Percentiles rank a stretch among this genome's conserved stretches.
Conservation (phyloP, 116 monocot genomes). For the Zostera marina region DNA sequence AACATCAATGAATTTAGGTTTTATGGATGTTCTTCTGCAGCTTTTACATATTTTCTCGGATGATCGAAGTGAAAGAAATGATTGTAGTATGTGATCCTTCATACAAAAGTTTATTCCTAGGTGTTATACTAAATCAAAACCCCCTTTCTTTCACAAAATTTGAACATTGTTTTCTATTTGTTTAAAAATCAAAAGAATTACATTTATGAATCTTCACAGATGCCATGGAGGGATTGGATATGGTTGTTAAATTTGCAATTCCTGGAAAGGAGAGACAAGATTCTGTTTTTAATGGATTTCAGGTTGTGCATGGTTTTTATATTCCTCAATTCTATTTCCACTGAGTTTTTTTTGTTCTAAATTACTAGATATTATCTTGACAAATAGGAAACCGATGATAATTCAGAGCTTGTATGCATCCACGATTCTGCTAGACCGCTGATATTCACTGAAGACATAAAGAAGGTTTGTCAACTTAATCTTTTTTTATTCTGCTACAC, state of each 20-base stretch:
- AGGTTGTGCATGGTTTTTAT: slow-evolving; percentile 26
- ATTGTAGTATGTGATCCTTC: slow-evolving; percentile 90
- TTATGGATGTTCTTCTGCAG: slow-evolving; percentile 21
- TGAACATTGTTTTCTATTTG: neutral
- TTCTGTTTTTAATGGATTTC: slow-evolving; percentile 89
- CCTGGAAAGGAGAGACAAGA: slow-evolving; percentile 99
- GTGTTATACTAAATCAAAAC: slow-evolving; percentile 9
- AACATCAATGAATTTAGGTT: neutral
- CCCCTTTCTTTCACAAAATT: neutral
- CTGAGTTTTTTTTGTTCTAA: neutral
- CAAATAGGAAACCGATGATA: slow-evolving; percentile 70
- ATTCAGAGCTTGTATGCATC: slow-evolving; percentile 80
- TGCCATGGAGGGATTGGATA: slow-evolving; percentile 27
- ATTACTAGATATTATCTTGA: too few relatives aligned
- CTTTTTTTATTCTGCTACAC: neutral
- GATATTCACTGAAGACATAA: slow-evolving; percentile 41
- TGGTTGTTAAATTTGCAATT: slow-evolving; percentile 66
- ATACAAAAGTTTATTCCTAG: slow-evolving; percentile 80
- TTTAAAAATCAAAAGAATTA: neutral
- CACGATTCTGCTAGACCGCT: slow-evolving; percentile 98
- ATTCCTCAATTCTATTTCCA: neutral
- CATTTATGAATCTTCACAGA: slow-evolving; percentile 19
- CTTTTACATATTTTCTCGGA: slow-evolving; percentile 54
- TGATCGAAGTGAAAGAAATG: slow-evolving; percentile 89
- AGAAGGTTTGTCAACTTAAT: slow-evolving; percentile 41